Evolutionary conservation across 208 protist species (phyloP).

Genomic region (Novymonas esmeraldas): DNA sequence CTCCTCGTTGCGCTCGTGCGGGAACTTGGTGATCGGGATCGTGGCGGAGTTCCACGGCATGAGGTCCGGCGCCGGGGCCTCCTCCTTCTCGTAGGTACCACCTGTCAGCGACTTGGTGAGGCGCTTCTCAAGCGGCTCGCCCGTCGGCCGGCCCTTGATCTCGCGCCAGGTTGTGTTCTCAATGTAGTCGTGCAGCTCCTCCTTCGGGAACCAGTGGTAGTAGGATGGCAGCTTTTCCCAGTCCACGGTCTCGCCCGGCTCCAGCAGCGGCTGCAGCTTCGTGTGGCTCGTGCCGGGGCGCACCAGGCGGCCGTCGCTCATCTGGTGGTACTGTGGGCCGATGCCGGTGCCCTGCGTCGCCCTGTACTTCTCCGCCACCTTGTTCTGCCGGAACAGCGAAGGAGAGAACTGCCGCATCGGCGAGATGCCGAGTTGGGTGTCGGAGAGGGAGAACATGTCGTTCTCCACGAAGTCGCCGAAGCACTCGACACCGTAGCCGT

Average conservation of each 20-base stretch:
- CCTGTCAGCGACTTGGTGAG: conserved; percentile 35
- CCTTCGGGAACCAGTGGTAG: conserved; percentile 92
- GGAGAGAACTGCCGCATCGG: conserved; percentile 81
- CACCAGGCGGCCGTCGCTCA: conserved; percentile 83
- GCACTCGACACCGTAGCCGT: conserved; percentile 88
- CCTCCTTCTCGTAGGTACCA: conserved; percentile 40
- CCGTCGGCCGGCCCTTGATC: conserved; percentile 63
- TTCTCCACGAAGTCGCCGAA: conserved; percentile 92
- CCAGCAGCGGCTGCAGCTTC: conserved; percentile 83
- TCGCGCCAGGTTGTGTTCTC: conserved; percentile 89
- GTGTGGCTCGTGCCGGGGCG: conserved; percentile 83
- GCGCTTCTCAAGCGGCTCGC: conserved; percentile 60
- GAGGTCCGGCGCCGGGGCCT: conserved; percentile 56
- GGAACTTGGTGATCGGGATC: conserved; percentile 86
- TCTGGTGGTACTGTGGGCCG: conserved; percentile 81
- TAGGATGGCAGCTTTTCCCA: conserved; percentile 90
- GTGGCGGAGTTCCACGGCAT: conserved; percentile 84
- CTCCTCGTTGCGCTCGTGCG: conserved; percentile 85
- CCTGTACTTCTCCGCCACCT: conserved; percentile 86
- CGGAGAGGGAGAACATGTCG: conserved; percentile 88
- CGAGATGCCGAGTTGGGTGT: conserved; percentile 81
- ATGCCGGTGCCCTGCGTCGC: conserved; percentile 87
- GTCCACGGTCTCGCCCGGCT: conserved; percentile 81
- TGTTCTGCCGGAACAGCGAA: conserved; percentile 71
- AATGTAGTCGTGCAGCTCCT: conserved; percentile 85